phyloP scores from a whole-genome alignment of 805 yeast species.

The Lachancea fermentati region DNA sequence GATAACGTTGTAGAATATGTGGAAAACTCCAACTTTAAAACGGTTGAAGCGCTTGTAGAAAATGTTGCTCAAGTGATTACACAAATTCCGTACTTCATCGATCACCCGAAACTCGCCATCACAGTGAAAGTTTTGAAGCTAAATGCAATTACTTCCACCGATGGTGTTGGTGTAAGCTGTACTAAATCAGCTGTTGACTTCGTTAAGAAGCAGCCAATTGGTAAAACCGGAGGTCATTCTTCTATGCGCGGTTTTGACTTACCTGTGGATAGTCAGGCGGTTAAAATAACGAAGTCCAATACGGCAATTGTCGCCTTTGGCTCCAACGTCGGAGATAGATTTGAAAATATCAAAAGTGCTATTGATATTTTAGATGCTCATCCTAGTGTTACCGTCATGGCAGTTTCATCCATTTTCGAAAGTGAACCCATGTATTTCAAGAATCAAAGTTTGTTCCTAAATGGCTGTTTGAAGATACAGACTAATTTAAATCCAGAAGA shows the following conservation, averaged over 20 bases:
- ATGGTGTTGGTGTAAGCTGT: slow-evolving; percentile 85
- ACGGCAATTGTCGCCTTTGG: slow-evolving; percentile 82
- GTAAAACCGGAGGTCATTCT: not conserved
- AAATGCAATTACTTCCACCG: slow-evolving; percentile 78
- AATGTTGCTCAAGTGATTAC: slow-evolving; percentile 58
- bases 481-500: slow-evolving; percentile 62
- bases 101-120: slow-evolving; percentile 34
- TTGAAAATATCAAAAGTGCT: slow-evolving; percentile 55
- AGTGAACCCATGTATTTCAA: slow-evolving; percentile 89
- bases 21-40: slow-evolving; percentile 77
- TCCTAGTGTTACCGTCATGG: slow-evolving; percentile 42
- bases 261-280: slow-evolving; percentile 24
- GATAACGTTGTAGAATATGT: slow-evolving; percentile 52
- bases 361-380: slow-evolving; percentile 36
- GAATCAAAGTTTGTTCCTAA: slow-evolving; percentile 76
- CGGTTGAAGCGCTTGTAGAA: slow-evolving; percentile 87
- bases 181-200: slow-evolving; percentile 39
- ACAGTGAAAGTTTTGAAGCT: slow-evolving; percentile 76
- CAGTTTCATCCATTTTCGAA: slow-evolving; percentile 73
- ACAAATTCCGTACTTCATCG: slow-evolving; percentile 35
- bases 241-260: slow-evolving; percentile 26
- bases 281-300: slow-evolving; percentile 14
- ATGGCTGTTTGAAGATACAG: slow-evolving; percentile 70
- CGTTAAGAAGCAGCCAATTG: slow-evolving; percentile 10
- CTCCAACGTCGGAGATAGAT: slow-evolving; percentile 71